A percentile compares a stretch with the other conserved stretches of the same genome.
These are phyloP conservation scores for Leptoxyphium fumago DNA, from an alignment of 2,329 filamentous ascomycete genomes.

Conservation along the genomic window DNA sequence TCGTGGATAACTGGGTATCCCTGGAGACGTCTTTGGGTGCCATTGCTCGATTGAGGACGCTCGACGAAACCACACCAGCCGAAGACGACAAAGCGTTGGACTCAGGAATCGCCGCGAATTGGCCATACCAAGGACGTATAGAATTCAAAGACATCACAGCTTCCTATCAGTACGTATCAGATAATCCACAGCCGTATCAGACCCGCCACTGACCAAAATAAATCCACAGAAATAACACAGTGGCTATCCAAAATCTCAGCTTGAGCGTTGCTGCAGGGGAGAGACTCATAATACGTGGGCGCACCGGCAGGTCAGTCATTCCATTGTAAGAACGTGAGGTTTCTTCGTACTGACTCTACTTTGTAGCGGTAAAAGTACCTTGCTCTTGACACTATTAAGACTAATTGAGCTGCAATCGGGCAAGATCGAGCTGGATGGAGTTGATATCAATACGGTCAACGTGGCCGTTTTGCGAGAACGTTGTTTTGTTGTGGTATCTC, in stretches of 20 bases:
- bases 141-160: constrained; percentile 50
- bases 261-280: constrained; percentile 33
- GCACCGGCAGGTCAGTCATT: constrained; percentile 25
- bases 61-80: constrained; percentile 28
- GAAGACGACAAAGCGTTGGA: constrained; percentile 47
- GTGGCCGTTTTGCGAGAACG: background rate
- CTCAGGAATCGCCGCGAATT: constrained; percentile 48
- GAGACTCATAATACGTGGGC: constrained; percentile 38
- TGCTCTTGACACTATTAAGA: constrained; percentile 34
- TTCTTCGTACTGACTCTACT: background rate
- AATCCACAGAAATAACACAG: background rate
- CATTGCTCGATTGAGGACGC: constrained; percentile 40
- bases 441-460: constrained; percentile 9
- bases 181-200: background rate
- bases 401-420: constrained; percentile 33
- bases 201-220: background rate
- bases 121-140: constrained; percentile 60
- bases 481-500: background rate
- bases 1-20: constrained; percentile 41
- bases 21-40: constrained; percentile 45
- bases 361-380: constrained; percentile 1
- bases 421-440: constrained; percentile 31
- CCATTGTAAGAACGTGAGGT: background rate
- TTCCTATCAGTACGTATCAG: constrained; percentile 5
- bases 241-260: constrained; percentile 29